Evolutionary conservation across 495 filamentous ascomycete species (phyloP).

Genomic region (Xylaria castorea): DNA sequence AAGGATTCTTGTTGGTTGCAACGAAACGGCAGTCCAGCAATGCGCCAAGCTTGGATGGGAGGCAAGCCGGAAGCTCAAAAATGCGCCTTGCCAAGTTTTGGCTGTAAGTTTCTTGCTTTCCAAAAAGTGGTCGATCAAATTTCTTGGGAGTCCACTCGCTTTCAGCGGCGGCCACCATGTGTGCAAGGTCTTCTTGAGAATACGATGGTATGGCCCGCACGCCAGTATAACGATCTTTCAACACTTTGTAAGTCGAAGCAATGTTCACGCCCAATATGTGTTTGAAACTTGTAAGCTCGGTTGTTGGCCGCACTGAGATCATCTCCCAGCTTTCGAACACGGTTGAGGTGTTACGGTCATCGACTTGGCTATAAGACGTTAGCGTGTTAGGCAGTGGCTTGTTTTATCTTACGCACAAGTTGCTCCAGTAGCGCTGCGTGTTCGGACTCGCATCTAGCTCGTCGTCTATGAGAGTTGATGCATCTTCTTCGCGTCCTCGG

Average conservation of each 20-base stretch:
- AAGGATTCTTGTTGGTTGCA: constrained; percentile 20
- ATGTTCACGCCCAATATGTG: constrained; percentile 15
- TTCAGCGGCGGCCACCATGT: constrained; percentile 8
- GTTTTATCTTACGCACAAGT: not conserved
- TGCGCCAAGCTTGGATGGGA: constrained; percentile 26
- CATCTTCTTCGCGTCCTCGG: constrained; percentile 8
- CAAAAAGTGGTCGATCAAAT: not conserved
- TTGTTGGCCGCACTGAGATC: constrained; percentile 22
- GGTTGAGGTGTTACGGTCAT: not conserved
- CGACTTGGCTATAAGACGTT: constrained; percentile 5
- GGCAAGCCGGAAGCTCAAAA: constrained; percentile 16
- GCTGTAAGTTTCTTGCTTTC: not conserved
- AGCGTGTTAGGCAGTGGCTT: not conserved
- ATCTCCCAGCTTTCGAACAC: constrained; percentile 25
- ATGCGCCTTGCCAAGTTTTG: constrained; percentile 19
- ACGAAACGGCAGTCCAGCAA: constrained; percentile 23
- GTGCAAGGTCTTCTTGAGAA: constrained; percentile 21
- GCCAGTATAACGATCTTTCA: constrained; percentile 24
- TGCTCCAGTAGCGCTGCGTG: not conserved
- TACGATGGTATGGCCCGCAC: constrained; percentile 22
- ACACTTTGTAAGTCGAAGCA: constrained; percentile 2
- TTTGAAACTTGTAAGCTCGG: constrained; percentile 15
- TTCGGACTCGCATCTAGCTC: not conserved
- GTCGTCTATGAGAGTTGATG: constrained; percentile 3
- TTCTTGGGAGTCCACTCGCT: not conserved